phyloP scores from a whole-genome alignment of 2,329 filamentous ascomycete genomes.

The Diaporthe sp. region DNA sequence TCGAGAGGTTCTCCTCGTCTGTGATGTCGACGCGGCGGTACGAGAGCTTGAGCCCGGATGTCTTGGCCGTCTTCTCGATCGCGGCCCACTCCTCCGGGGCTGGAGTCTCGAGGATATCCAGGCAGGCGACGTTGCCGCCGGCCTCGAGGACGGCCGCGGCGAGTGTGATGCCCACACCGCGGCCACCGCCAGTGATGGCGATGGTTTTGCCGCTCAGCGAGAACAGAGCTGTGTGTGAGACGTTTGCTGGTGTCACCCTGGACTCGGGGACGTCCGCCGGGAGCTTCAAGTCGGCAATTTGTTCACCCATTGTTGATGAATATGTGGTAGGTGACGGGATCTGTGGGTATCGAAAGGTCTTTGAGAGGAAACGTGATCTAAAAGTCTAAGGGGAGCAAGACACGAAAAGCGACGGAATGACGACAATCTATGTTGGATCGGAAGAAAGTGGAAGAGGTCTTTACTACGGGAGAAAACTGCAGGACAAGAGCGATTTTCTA shows the following conservation, averaged over 20 bases:
- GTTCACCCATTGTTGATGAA: conserved; percentile 9
- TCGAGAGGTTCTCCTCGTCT: conserved; percentile 54
- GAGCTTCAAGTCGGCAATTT: conserved; percentile 19
- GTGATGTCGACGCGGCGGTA: conserved; percentile 63
- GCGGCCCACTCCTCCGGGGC: conserved; percentile 55
- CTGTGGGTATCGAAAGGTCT: neutral
- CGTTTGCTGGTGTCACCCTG: conserved; percentile 28
- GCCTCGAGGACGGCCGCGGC: conserved; percentile 62
- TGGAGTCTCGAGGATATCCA: conserved; percentile 55
- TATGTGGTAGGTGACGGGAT: neutral
- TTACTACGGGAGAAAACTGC: neutral
- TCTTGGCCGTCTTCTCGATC: conserved; percentile 56
- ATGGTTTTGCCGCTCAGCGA: conserved; percentile 47
- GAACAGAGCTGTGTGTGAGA: conserved; percentile 14
- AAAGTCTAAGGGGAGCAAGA: neutral
- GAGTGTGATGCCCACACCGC: conserved; percentile 64
- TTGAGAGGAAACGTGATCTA: neutral
- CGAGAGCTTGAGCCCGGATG: conserved; percentile 50
- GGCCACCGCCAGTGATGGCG: conserved; percentile 63
- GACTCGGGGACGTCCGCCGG: conserved; percentile 24
- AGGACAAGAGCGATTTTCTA: conserved; percentile 2
- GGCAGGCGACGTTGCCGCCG: conserved; percentile 61
- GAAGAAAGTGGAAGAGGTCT: neutral
- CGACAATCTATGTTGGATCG: neutral
- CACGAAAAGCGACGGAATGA: neutral